Evolutionary conservation across 148 eudicot species (phyloP), one percentile per base, ranked within the genome.

Genomic region (Agrostemma githago): DNA sequence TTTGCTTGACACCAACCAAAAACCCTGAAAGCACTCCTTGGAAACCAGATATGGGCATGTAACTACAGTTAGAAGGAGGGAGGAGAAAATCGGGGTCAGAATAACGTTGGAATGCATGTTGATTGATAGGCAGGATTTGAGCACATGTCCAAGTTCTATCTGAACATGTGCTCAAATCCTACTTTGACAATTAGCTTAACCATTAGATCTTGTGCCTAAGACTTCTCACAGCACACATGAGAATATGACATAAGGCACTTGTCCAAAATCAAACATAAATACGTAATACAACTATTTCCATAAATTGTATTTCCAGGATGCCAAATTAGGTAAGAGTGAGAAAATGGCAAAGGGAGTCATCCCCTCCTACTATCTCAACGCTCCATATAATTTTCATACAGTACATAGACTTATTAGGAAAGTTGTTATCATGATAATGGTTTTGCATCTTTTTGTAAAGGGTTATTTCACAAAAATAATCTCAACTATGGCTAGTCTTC

Each of bases 1-100:
- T 88, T 83, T 95, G 98, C 84, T 95, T 95, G 78, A 95, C 72
- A 72, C 98, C 97, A 80, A 95, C 98, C 66, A 95, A 84, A 78
- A 95, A 87, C 72, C 96, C 98, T 57, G 86, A 79, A 73, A 95
- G 92, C 70, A 90, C 85, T 79, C 97, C 98, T 72, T 90, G 90
- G 88, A 95, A 95, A 70, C 98, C 97, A 72, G 92, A 95, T 54
- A 95, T 75, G 69, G 97, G 97, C 92, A 87, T 84, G 79, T 95
- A 95, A 53, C 98, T 95, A 64, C 81, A 76, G 38, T 78, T 77
- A 72, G 6, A 79, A 19, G 17, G 42, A 76, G 38, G 8, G 12
- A 5, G 0, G 14, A 0, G 0, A 12, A 54, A 77, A 46, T 14
- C 40, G 43, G 19, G 4, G 8, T 68, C 48, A 69, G 59, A 69